phyloP scores from a whole-genome alignment of 1,284 basidiomycete genomes.

The Xanthoconium separans region DNA sequence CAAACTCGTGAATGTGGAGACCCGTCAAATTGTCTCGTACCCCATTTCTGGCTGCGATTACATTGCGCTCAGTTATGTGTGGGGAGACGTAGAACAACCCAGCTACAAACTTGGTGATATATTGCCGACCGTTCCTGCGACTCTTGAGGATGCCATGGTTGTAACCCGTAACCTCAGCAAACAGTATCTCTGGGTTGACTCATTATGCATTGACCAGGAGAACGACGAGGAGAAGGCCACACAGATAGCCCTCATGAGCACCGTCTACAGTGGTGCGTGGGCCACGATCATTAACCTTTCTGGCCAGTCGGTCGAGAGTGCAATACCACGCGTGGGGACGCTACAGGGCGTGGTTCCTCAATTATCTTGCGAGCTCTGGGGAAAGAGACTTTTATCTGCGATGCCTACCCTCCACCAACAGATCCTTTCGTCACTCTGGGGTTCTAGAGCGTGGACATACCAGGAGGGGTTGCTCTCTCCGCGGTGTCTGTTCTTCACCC shows the following conservation, averaged over 20 bases:
- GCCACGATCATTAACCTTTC: slow-evolving; percentile 14
- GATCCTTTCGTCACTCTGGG: slow-evolving; percentile 11
- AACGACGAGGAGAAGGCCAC: slow-evolving; percentile 9
- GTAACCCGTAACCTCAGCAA: slow-evolving; percentile 14
- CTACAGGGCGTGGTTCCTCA: slow-evolving; percentile 7
- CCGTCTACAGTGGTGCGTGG: slow-evolving; percentile 16
- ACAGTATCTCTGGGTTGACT: slow-evolving; percentile 19
- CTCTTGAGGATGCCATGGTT: slow-evolving; percentile 18
- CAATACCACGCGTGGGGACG: slow-evolving; percentile 17
- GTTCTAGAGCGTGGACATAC: slow-evolving; percentile 15
- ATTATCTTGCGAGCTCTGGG: slow-evolving; percentile 1
- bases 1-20: slow-evolving; percentile 14
- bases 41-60: slow-evolving; percentile 8
- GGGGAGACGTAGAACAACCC: slow-evolving; percentile 16
- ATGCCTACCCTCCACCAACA: slow-evolving; percentile 14
- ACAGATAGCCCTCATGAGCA: slow-evolving; percentile 19
- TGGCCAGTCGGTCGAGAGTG: slow-evolving; percentile 6
- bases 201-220: slow-evolving; percentile 20
- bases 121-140: slow-evolving; percentile 10
- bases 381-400: slow-evolving; percentile 5
- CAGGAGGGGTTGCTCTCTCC: slow-evolving; percentile 20
- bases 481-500: slow-evolving; percentile 22
- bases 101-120: slow-evolving; percentile 7
- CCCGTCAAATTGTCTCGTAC: slow-evolving; percentile 11
- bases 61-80: slow-evolving; percentile 25